Conservation (phyloP, 2,329 filamentous ascomycete genomes). For the Sporothrix pallida region DNA sequence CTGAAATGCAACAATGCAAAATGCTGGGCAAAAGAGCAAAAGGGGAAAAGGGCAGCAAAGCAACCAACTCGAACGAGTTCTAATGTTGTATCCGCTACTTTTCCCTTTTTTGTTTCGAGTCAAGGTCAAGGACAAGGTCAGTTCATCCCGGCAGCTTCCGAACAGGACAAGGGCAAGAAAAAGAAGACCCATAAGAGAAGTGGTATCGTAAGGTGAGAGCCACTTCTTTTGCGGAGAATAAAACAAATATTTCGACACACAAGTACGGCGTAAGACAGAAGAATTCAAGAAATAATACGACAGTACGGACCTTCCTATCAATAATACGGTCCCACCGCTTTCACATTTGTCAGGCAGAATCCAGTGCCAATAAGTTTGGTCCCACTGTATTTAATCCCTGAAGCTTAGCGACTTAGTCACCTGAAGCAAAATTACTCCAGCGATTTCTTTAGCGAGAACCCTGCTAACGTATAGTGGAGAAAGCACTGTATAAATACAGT, state of each 20-base stretch:
- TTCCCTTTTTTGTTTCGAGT: not conserved
- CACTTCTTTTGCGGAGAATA: constrained; percentile 5
- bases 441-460: too few relatives aligned
- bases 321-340: too few relatives aligned
- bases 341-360: too few relatives aligned
- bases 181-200: too few relatives aligned
- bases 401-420: too few relatives aligned
- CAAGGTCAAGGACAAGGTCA: not conserved
- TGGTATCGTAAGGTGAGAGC: not conserved
- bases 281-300: not conserved
- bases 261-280: not conserved
- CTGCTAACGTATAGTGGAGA: too few relatives aligned
- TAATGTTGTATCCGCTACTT: not conserved
- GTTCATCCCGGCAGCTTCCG: constrained; percentile 23
- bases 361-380: too few relatives aligned
- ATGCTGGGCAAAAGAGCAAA: too few relatives aligned
- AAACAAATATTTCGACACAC: not conserved
- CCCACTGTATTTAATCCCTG: too few relatives aligned
- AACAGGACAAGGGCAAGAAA: not conserved
- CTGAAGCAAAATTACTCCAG: too few relatives aligned
- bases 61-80: not conserved
- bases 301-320: not conserved
- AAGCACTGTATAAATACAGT: not conserved
- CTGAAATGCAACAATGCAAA: not conserved
- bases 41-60: too few relatives aligned